These are phyloP conservation scores for Eucalyptus marginata DNA, from an alignment of 345 rosid species.

Conservation along the genomic window DNA sequence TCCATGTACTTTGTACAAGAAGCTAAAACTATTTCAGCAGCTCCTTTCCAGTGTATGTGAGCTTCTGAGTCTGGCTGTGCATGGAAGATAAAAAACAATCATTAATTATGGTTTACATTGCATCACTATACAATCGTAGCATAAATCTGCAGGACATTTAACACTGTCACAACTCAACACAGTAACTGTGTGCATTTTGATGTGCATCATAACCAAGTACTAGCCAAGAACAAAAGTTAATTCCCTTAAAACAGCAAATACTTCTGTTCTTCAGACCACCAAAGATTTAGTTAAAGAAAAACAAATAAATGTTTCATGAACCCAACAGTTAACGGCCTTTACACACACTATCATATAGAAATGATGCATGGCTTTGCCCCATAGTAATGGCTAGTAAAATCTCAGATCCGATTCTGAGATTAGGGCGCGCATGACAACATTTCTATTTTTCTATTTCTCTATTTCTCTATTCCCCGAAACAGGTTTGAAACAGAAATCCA, in stretches of 20 bases:
- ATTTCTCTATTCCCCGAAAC: no score
- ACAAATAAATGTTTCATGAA: background rate
- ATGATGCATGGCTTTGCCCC: background rate
- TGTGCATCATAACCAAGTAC: background rate
- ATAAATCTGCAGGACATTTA: background rate
- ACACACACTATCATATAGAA: background rate
- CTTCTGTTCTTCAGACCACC: background rate
- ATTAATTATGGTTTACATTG: background rate
- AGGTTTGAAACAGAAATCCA: no score
- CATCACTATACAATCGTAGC: background rate
- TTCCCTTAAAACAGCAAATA: background rate
- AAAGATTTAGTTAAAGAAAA: background rate
- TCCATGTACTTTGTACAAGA: slow-evolving; percentile 64
- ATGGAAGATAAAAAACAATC: background rate
- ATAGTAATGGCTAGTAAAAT: background rate
- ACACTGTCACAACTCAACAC: background rate
- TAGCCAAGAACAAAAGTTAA: background rate
- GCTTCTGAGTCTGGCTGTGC: slow-evolving; percentile 55
- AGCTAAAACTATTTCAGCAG: slow-evolving; percentile 87
- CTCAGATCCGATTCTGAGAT: background rate
- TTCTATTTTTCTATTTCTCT: no score
- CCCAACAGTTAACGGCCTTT: background rate
- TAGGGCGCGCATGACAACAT: no score
- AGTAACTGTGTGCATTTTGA: background rate
- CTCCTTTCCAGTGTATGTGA: slow-evolving; percentile 95